Base-by-base conservation (phyloP, 1,284 basidiomycete species). In the Leccinum fuscescens region DNA sequence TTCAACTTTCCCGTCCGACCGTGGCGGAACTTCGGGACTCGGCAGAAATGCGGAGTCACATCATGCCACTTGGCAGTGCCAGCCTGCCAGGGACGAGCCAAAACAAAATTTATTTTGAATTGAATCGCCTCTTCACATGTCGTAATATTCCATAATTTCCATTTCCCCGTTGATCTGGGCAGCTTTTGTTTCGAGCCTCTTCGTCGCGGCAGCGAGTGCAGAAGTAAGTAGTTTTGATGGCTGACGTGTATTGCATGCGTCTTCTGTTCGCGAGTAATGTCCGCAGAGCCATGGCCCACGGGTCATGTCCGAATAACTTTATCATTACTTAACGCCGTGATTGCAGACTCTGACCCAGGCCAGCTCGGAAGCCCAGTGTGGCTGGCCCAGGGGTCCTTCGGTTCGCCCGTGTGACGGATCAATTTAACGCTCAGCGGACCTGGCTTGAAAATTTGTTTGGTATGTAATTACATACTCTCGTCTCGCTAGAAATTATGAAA, bases 401-500 rank as follows among this genome's bases (percentile, higher is more conserved):
- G 54, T 53, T 66, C 50, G 46, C 35, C 39, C 20, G 29, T 29
- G 53, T n/a, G 42, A 58, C n/a, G 42, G 27, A 22, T 59, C 6
- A 37, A 39, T 62, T 46, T 24, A n/a, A 9, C 42, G n/a, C 7
- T 20, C 33, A 35, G 33, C 33, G 33, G 22, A 35, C 35, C 12
- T 29, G 53, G 24, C 22, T 22, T 37, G 60, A 29, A 54, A 54
- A 49, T 56, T 58, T 42, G 29, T 31, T 42, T 8, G 31, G n/a
- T 37, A 42, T 27, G 42, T 39, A 29, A 20, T 20, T n/a, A 33
- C 54, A 27, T 27, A 15, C 48, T 5, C 42, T 49, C 48, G 46
- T 24, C 42, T 49, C 46, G 46, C 15, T 42, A 29, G 8, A 46
- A 51, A 33, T 61, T 58, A 65, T 63, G 55, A 44, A 46, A 67